Percentiles rank a stretch among this genome's conserved stretches.
phyloP scores from a whole-genome alignment of 345 rosid species.

The Syzygium aromaticum region DNA sequence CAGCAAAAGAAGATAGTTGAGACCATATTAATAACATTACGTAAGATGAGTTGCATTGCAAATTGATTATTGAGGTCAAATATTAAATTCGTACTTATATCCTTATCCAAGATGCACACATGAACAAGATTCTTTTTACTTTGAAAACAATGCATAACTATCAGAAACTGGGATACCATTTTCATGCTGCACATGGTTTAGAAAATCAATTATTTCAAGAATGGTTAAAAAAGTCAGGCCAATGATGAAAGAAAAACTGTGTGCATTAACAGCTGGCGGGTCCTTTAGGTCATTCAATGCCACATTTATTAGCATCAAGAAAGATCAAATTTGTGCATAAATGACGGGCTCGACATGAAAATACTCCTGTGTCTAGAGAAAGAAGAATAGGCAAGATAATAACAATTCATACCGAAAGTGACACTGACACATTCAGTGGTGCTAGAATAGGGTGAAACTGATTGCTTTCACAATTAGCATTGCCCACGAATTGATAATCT shows the following conservation, averaged over 20 bases:
- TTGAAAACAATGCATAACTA: background rate
- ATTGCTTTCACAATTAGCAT: slow-evolving; percentile 30
- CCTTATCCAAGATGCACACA: background rate
- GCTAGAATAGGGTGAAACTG: slow-evolving; percentile 37
- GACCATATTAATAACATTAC: background rate
- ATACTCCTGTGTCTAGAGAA: background rate
- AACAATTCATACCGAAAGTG: slow-evolving; percentile 47
- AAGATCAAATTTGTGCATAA: background rate
- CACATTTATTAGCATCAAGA: background rate
- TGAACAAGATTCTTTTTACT: background rate
- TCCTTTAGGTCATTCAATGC: background rate
- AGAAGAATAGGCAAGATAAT: background rate
- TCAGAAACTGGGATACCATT: background rate
- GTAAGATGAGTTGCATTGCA: background rate
- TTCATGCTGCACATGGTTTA: background rate
- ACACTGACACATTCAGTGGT: slow-evolving; percentile 50
- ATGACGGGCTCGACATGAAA: background rate
- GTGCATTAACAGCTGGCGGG: background rate
- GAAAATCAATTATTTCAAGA: background rate
- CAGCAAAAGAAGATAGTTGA: background rate
- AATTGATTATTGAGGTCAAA: background rate
- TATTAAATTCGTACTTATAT: background rate
- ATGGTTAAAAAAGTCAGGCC: background rate
- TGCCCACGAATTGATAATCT: slow-evolving; percentile 27
- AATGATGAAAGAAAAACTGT: background rate